Conservation (phyloP, 495 filamentous ascomycete species). For the Hypoxylon lienhwacheense region DNA sequence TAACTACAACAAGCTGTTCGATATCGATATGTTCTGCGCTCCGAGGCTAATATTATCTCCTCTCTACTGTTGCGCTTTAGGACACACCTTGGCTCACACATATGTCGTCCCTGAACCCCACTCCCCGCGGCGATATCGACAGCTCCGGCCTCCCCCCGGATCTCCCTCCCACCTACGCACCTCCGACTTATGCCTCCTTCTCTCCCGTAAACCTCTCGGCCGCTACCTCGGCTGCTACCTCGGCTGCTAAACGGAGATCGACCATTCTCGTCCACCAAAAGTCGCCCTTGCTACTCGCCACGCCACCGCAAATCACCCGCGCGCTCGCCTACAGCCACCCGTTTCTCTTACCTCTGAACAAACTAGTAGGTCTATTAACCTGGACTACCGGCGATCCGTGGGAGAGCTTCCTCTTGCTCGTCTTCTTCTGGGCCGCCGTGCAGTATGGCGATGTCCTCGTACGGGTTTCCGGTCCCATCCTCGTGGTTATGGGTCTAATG, state of each 20-base stretch:
- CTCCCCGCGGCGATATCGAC: conserved; percentile 35
- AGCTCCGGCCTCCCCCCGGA: conserved; percentile 22
- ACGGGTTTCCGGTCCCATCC: conserved; percentile 76
- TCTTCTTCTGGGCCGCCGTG: conserved; percentile 78
- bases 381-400: conserved; percentile 93
- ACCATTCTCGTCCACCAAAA: conserved; percentile 96
- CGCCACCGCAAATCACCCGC: conserved; percentile 88
- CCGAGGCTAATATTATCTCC: conserved; percentile 28
- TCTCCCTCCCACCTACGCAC: conserved; percentile 46
- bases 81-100: conserved; percentile 54
- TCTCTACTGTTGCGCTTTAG: conserved; percentile 32
- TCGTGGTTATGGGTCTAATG: conserved; percentile 77
- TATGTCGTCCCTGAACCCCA: conserved; percentile 50
- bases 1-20: too few species aligned
- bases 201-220: conserved; percentile 73
- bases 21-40: conserved; percentile 10
- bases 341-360: conserved; percentile 85
- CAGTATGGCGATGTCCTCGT: conserved; percentile 84
- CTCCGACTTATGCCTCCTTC: conserved; percentile 82
- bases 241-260: conserved; percentile 74
- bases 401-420: conserved; percentile 92
- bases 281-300: conserved; percentile 87
- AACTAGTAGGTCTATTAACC: conserved; percentile 77
- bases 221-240: conserved; percentile 61
- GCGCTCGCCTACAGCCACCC: conserved; percentile 93